Percentiles rank a stretch among this genome's conserved stretches.
Evolutionary conservation across 495 filamentous ascomycete species (phyloP).

Genomic region (Penicillium waksmanii): DNA sequence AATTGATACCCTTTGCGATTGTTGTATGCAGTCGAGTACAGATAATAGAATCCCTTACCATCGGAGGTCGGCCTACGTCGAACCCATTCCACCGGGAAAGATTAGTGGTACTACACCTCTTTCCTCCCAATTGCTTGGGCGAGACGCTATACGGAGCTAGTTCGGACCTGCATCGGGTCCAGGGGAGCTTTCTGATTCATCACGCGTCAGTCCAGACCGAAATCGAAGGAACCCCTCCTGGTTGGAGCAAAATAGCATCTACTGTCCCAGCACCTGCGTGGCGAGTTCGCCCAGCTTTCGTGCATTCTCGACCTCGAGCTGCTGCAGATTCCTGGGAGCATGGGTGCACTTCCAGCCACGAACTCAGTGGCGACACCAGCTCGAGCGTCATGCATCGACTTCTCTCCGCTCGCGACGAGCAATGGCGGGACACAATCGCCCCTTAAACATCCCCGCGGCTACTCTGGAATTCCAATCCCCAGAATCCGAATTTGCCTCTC

Average conservation of each 20-base stretch:
- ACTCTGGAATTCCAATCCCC: background rate
- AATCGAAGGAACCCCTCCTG: slow-evolving; percentile 17
- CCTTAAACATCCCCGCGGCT: background rate
- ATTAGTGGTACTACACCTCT: background rate
- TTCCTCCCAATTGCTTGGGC: background rate
- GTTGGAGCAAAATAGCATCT: slow-evolving; percentile 10
- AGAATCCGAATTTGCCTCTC: slow-evolving; percentile 2
- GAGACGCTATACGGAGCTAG: slow-evolving; percentile 12
- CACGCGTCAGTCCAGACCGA: slow-evolving; percentile 37
- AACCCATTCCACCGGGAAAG: background rate
- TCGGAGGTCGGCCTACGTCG: background rate
- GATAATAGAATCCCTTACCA: background rate
- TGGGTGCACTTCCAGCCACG: slow-evolving; percentile 11
- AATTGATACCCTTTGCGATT: background rate
- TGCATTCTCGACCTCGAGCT: slow-evolving; percentile 22
- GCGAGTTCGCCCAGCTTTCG: slow-evolving; percentile 11
- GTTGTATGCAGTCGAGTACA: background rate
- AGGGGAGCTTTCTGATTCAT: slow-evolving; percentile 38
- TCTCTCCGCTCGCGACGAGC: background rate
- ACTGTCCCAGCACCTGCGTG: slow-evolving; percentile 14
- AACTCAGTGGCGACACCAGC: slow-evolving; percentile 14
- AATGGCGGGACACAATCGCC: background rate
- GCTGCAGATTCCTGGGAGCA: background rate
- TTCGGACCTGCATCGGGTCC: slow-evolving; percentile 24
- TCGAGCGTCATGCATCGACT: slow-evolving; percentile 8